These are phyloP conservation scores for Flueggea neowawraea DNA, from an alignment of 441 rosid genomes.

Conservation along the genomic window DNA sequence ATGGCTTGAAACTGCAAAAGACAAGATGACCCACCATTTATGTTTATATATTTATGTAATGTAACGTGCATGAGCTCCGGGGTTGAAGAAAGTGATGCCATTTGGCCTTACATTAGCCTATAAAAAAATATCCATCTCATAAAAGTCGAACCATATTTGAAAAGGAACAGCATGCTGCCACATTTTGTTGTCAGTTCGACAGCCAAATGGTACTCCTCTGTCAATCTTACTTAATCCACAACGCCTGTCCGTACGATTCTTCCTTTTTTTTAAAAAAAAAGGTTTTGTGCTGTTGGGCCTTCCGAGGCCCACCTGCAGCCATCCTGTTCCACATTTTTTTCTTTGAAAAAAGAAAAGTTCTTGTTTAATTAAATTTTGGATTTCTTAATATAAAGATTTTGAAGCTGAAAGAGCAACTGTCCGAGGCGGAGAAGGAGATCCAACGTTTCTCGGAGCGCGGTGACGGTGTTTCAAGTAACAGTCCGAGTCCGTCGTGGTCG, in stretches of 20 bases:
- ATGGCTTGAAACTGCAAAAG: constrained; percentile 1
- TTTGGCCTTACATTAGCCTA: constrained; percentile 8
- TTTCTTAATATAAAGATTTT: constrained; percentile 33
- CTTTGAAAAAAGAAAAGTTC: not conserved
- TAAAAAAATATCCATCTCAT: not conserved
- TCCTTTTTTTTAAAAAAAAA: constrained; percentile 1
- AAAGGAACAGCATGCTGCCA: constrained; percentile 21
- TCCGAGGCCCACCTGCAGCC: constrained; percentile 15
- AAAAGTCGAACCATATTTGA: constrained; percentile 11
- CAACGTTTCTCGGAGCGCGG: constrained; percentile 42
- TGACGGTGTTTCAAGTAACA: constrained; percentile 47
- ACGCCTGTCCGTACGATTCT: constrained; percentile 2
- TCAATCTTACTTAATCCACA: not conserved
- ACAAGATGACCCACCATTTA: constrained; percentile 33
- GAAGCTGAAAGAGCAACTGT: constrained; percentile 53
- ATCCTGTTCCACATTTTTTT: not conserved
- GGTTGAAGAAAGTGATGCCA: constrained; percentile 38
- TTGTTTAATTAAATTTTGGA: not conserved
- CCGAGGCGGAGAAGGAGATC: constrained; percentile 49
- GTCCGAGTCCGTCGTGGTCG: constrained; percentile 47
- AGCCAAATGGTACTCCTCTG: not conserved
- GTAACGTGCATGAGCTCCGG: constrained; percentile 43
- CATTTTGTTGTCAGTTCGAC: not conserved
- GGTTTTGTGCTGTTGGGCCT: constrained; percentile 19
- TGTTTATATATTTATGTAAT: too few species aligned